Evolutionary conservation across 768 basidiomycete genomes (phyloP), one percentile per base, ranked within the genome.

Genomic region (Agrocybe pediades): DNA sequence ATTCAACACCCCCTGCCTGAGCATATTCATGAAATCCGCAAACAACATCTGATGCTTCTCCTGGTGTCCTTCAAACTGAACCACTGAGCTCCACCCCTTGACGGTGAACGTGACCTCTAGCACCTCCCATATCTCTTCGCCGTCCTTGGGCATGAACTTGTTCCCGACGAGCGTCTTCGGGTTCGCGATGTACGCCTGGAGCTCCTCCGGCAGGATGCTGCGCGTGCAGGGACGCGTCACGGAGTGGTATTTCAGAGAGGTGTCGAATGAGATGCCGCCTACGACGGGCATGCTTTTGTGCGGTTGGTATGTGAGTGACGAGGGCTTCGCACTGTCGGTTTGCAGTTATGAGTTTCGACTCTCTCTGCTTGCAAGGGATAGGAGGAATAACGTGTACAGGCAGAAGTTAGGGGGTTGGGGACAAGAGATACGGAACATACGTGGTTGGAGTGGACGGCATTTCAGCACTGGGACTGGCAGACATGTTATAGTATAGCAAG

Each of bases 141-240:
- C 49, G 49, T 50, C 9, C 24, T 50, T 50, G 20, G 49, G 49
- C 24, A 50, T 42, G 49, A 41, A 50, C 17, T 50, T 50, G 25
- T 41, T 50, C n/a, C 49, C 49, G 24, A 50, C 49, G 25, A 50
- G 40, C 24, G 40, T 42, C 39, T n/a, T 50, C 4, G 49, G 49
- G 11, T 40, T 41, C 20, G 24, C n/a, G 49, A 42, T 41, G 41
- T 41, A 50, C 11, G 16, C 49, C 11, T 23, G 16, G 9, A 40
- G 21, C 17, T 50, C 49, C 6, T 50, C 49, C 24, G 39, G 39
- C n/a, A 16, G 23, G 24, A 50, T 50, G 41, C 20, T 50, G 20
- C 49, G 49, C 9, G 49, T 50, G 40, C 49, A 50, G n/a, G 49
- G 49, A 11, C 25, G 39, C 1, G 39, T 50, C 16, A 41, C 40